A percentile compares a stretch with the other conserved stretches of the same genome.
phyloP scores from a whole-genome alignment of 495 filamentous ascomycete genomes.

The Talaromyces proteolyticus region DNA sequence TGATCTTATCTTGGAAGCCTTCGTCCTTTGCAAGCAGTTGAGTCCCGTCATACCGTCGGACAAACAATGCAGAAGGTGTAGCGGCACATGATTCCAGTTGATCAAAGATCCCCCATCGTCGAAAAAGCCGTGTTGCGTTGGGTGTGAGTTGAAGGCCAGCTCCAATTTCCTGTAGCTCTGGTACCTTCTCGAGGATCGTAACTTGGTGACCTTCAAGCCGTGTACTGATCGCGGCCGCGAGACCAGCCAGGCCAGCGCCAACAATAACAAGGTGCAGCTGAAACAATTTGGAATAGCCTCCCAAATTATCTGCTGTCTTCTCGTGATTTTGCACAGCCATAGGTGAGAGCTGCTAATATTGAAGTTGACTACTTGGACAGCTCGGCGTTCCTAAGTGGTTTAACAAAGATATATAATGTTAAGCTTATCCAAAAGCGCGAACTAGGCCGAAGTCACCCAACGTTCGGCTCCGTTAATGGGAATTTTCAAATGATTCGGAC shows the following conservation, averaged over 20 bases:
- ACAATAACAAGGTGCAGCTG: conserved; percentile 1
- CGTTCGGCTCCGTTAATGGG: too few relatives aligned
- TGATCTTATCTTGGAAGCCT: conserved; percentile 25
- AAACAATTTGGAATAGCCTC: too few relatives aligned
- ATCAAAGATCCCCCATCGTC: conserved; percentile 45
- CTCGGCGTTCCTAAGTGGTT: too few relatives aligned
- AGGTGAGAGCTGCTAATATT: too few relatives aligned
- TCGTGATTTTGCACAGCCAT: too few relatives aligned
- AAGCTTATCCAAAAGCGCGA: too few relatives aligned
- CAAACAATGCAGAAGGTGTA: conserved; percentile 45
- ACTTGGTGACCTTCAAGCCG: conserved; percentile 56
- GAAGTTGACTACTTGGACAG: too few relatives aligned
- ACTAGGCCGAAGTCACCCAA: too few relatives aligned
- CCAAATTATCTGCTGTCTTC: too few relatives aligned
- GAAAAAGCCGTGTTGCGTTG: conserved; percentile 48
- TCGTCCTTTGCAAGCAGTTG: conserved; percentile 41
- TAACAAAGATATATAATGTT: too few relatives aligned
- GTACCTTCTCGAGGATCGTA: conserved; percentile 56
- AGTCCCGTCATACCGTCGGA: conserved; percentile 54
- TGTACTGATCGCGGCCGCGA: conserved; percentile 57
- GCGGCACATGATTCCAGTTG: conserved; percentile 40
- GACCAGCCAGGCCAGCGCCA: conserved; percentile 49
- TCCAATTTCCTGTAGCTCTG: conserved; percentile 46
- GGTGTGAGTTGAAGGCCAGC: conserved; percentile 55
- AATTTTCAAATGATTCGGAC: too few relatives aligned